Evolutionary conservation across 1,284 basidiomycete genomes (phyloP), one percentile per base, ranked within the genome.

Genomic region (Microbotryum saponariae): DNA sequence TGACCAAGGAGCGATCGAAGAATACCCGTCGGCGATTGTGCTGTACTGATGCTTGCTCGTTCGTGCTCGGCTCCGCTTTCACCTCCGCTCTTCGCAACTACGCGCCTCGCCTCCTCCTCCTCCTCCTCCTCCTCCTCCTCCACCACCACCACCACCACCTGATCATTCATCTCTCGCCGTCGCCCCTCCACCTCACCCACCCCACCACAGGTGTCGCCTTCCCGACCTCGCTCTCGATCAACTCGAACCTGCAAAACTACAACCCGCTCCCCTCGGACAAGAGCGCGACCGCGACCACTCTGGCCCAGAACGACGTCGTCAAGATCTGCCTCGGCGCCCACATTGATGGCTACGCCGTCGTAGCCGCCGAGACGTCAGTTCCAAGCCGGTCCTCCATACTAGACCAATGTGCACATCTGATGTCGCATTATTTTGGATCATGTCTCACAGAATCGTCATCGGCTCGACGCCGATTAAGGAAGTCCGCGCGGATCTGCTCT

Each of bases 261-360:
- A 79, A 80, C 21, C 81, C 81, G 29, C 73, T 82, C n/a, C 77
- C 78, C 18, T 78, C 79, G 23, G 80, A 82, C 74, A 76, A 78
- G 62, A 77, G 76, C 68, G 87, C 91, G 76, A 80, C 84, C 66
- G 87, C 88, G 61, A 78, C 89, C 86, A 78, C 77, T 37, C 82
- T 98, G 69, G 86, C 85, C 61, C 88, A 91, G 71, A 85, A 86
- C 68, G 94, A 98, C 75, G 86, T 97, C 60, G 94, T 97, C 73
- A 97, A 97, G 79, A 79, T 98, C 68, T 89, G 94, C 77, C 80
- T 97, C 66, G 94, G 94, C 62, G 90, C 93, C 44, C 94, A 97
- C 76, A 93, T 98, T 76, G 94, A 98, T 76, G 94, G 77, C 23
- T 91, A 87, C 74, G 88, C 91, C 25, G 82, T 89, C 60, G 83